Evolutionary conservation across 257 asterid species (phyloP), one percentile per base, ranked within the genome.

Genomic region (Henckelia pumila): DNA sequence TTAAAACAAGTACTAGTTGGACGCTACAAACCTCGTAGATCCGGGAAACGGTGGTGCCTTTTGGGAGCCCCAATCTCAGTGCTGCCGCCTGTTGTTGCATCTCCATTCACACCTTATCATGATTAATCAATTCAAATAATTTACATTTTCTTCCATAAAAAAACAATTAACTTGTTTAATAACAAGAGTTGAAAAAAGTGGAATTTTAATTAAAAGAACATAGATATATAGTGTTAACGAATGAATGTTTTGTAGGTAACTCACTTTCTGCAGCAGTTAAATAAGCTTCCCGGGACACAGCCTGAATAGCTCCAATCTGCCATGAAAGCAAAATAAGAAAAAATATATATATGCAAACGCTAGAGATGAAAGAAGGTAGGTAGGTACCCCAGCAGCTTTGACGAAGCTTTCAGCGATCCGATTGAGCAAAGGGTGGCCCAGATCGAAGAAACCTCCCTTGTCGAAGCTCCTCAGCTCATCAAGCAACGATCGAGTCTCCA

Each of bases 251-350:
- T n/a, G n/a, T n/a, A n/a, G 30, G 13, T 10, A 16, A 44, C 85
- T 50, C 81, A 89, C 97, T 77, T 68, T 92, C 98, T 61, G 76
- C 76, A 20, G 95, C 96, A 0, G 89, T 75, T 17, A 88, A 82
- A 76, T 84, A 88, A 33, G 95, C 93, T 56, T 88, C 95, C 0
- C 98, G 91, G 1, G 97, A 73, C 11, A 85, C 96, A 13, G 98
- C 97, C 73, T 92, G 97, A 72, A 81, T 73, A 3, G 96, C 97
- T 64, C 96, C 97, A 37, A 92, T 82, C 98, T 92, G 84, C 64
- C 56, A 74, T 61, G n/a, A 47, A 62, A 80, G 13, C 5, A 40
- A n/a, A n/a, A n/a, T 40, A 40, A 40, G n/a, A n/a, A n/a, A n/a
- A n/a, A n/a, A n/a, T n/a, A n/a, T n/a, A n/a, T n/a, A n/a, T n/a